phyloP scores from a whole-genome alignment of 139 green algal genomes.

The Bryopsis sp. region DNA sequence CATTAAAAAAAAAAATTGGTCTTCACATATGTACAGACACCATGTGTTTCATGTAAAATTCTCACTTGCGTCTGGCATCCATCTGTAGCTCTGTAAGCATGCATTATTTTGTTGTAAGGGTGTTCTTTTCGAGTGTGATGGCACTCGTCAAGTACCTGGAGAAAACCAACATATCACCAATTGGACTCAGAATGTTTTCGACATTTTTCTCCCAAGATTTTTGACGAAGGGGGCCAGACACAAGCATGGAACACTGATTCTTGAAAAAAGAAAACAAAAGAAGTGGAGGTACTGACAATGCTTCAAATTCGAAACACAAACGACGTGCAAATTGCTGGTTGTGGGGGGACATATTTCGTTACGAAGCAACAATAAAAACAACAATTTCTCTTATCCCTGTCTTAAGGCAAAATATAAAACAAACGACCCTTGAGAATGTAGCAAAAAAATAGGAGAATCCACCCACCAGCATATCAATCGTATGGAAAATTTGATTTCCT shows the following conservation, averaged over 20 bases:
- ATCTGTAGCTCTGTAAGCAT: neutral
- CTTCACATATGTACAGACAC: no score
- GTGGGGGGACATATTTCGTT: neutral
- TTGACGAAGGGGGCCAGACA: no score
- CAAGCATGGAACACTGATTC: no score
- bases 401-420: neutral
- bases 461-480: constrained; percentile 12
- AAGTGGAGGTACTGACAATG: no score
- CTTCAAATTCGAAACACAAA: no score
- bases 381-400: neutral
- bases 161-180: constrained; percentile 9
- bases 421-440: neutral
- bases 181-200: no score
- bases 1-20: no score
- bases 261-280: no score
- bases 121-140: constrained; percentile 8
- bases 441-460: neutral
- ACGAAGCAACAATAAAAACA: neutral
- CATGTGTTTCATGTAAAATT: neutral
- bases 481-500: neutral
- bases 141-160: constrained; percentile 14
- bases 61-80: neutral
- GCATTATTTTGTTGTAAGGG: constrained; percentile 14
- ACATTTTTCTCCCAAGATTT: no score
- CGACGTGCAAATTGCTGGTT: no score